Base-by-base conservation (phyloP, 2,329 filamentous ascomycete species). In the Lecanicillium sp. region DNA sequence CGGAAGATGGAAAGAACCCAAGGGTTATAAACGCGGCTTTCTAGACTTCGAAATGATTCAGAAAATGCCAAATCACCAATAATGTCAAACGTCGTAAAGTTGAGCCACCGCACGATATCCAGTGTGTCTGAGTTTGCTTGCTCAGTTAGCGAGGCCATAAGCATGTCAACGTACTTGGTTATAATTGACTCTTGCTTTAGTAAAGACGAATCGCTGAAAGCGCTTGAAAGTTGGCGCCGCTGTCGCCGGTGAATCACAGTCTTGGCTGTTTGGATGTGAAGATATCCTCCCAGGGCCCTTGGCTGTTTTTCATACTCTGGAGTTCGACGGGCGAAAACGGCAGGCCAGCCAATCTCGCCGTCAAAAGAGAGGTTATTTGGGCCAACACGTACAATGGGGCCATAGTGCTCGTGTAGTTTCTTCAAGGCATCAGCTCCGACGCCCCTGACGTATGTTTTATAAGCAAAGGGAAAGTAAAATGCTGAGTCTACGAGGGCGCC, bases 21-120 rank as follows among this genome's bases (percentile, higher is more conserved):
- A 1, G 53, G 54, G 18, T 57, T 52, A 32, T 50, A 49, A 16
- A 45, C 46, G 28, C 44, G 46, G 31, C 47, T 50, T n/a, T 54
- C 45, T 8, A 66, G 46, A 39, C 56, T 56, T 13, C 51, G 48
- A 43, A 66, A 68, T 0, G 61, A 57, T 33, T 68, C 58, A 11
- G 62, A 64, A 44, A 69, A 71, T 0, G 62, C 56, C 20, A 71
- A 52, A 29, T 56, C 48, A 5, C 54, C 52, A 14, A 65, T 59
- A 15, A 68, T 59, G 46, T 67, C 64, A 42, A 68, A 61, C 0
- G 62, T 57, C 2, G 54, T 48, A 42, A 59, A 62, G 33, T 62
- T 59, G 38, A 53, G 50, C 59, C 59, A 64, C 22, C 56, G 46
- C 9, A 50, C 49, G 41, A 63, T 50, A 28, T 54, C 46, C 31